A percentile compares a stretch with the other conserved stretches of the same genome.
These are phyloP conservation scores for Aegle marmelos DNA, from an alignment of 345 rosid species.

Conservation along the genomic window DNA sequence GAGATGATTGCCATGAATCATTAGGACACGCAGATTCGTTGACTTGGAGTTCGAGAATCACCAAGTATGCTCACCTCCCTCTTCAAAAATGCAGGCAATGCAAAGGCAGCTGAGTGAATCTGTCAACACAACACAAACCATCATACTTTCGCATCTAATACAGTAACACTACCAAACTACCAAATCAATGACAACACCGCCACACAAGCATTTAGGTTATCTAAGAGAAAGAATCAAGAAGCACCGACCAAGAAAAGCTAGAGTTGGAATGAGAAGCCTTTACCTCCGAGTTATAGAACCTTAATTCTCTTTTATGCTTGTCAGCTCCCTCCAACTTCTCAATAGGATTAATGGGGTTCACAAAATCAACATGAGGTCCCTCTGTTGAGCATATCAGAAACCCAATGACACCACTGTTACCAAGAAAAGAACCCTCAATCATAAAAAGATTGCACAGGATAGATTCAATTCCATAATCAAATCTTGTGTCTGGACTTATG, in stretches of 20 bases:
- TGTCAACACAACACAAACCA: slow-evolving; percentile 26
- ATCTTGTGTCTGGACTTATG: not conserved
- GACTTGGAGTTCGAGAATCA: slow-evolving; percentile 9
- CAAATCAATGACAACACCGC: not conserved
- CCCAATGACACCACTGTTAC: slow-evolving; percentile 86
- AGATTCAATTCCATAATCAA: not conserved
- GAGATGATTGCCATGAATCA: not conserved
- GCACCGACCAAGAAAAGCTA: not conserved
- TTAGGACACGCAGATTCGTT: slow-evolving; percentile 7
- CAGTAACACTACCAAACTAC: not conserved
- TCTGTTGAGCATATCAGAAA: slow-evolving; percentile 77
- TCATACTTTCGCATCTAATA: not conserved
- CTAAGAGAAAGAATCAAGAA: not conserved
- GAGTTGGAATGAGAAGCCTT: not conserved
- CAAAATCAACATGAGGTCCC: slow-evolving; percentile 77
- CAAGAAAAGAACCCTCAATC: not conserved
- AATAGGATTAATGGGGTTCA: slow-evolving; percentile 82
- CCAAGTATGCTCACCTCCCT: slow-evolving; percentile 66
- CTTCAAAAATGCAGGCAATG: slow-evolving; percentile 74
- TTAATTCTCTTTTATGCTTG: slow-evolving; percentile 59
- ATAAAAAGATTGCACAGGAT: not conserved
- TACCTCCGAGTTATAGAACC: slow-evolving; percentile 87
- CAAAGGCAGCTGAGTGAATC: slow-evolving; percentile 87
- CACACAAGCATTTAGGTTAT: not conserved
- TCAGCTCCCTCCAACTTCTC: slow-evolving; percentile 76